Percentiles rank a stretch among this genome's conserved stretches.
phyloP scores from a whole-genome alignment of 371 early-diverging fungal genomes.

The Mortierella sp. region DNA sequence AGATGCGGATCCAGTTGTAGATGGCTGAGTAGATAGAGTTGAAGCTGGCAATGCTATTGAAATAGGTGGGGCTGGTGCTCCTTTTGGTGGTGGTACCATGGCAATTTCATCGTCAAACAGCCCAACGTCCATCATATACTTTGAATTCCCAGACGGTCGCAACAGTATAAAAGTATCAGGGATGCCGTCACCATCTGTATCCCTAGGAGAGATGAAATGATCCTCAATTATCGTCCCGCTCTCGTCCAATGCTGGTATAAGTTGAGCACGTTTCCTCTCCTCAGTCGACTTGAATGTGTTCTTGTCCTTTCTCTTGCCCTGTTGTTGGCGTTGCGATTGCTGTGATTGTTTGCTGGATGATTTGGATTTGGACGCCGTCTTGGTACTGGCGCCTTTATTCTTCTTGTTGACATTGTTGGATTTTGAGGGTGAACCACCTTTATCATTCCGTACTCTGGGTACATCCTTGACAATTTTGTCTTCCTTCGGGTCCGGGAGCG shows the following conservation, averaged over 20 bases:
- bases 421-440: slow-evolving; percentile 3
- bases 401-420: slow-evolving; percentile 1
- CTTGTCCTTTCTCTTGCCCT: slow-evolving; percentile 10
- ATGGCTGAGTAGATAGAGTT: no score
- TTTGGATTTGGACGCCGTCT: background rate
- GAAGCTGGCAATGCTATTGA: no score
- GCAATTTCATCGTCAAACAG: slow-evolving; percentile 42
- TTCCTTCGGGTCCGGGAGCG: slow-evolving; percentile 50
- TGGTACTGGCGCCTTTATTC: slow-evolving; percentile 5
- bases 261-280: slow-evolving; percentile 38
- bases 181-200: slow-evolving; percentile 40
- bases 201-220: slow-evolving; percentile 46
- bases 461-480: slow-evolving; percentile 61
- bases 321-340: background rate
- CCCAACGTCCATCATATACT: slow-evolving; percentile 38
- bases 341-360: background rate
- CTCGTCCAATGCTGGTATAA: slow-evolving; percentile 44
- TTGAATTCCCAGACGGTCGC: slow-evolving; percentile 24
- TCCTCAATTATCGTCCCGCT: slow-evolving; percentile 36
- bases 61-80: no score
- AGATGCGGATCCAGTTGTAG: no score
- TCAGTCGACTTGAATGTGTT: slow-evolving; percentile 34
- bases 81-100: background rate
- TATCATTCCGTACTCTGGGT: slow-evolving; percentile 11
- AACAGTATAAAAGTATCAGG: slow-evolving; percentile 40